Percentiles rank a stretch among this genome's conserved stretches.
Evolutionary conservation across 169 alveolate species (phyloP).

Genomic region (Cyclospora cayetanensis): DNA sequence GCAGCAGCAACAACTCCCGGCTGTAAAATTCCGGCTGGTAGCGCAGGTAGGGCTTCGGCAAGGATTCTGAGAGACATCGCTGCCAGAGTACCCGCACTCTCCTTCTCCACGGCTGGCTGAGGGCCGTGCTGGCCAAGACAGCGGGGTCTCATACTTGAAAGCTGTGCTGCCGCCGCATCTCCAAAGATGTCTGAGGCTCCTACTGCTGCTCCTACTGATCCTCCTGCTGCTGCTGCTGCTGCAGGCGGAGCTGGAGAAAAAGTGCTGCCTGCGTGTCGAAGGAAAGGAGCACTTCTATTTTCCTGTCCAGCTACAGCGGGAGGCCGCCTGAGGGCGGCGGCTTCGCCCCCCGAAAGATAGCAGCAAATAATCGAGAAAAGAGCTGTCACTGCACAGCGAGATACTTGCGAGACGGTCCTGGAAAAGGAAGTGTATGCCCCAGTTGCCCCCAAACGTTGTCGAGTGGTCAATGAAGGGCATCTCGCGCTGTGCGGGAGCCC

Average conservation of each 20-base stretch:
- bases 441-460: no score
- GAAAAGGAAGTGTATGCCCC: conserved; percentile 46
- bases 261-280: no score
- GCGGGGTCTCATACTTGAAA: no score
- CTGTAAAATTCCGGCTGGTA: conserved; percentile 36
- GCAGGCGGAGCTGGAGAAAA: not conserved
- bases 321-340: not conserved
- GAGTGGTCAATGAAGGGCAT: no score
- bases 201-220: not conserved
- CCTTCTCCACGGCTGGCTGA: not conserved
- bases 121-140: not conserved
- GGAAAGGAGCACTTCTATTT: not conserved
- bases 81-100: not conserved
- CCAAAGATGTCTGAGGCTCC: not conserved
- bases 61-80: conserved; percentile 11
- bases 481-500: no score
- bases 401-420: not conserved
- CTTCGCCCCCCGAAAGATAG: not conserved
- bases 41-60: conserved; percentile 40
- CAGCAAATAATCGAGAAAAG: conserved; percentile 5
- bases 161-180: not conserved
- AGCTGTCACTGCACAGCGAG: conserved; percentile 14
- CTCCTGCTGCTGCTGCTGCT: not conserved
- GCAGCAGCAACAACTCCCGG: conserved; percentile 58
- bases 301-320: not conserved